phyloP scores from a whole-genome alignment of 164 flowering plant species.

The Dillenia turbinata region DNA sequence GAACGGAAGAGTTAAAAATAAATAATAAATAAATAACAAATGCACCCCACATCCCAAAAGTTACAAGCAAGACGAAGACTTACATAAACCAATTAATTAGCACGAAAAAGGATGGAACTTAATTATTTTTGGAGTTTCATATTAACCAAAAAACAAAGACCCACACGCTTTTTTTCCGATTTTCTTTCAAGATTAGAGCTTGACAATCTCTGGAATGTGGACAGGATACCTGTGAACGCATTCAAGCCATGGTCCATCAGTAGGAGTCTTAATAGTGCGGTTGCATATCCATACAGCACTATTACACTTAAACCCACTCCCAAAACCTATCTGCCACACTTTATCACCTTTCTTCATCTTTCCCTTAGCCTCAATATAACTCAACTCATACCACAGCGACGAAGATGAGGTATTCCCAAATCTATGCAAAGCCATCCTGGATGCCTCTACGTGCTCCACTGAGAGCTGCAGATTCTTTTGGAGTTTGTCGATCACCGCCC shows the following conservation, averaged over 20 bases:
- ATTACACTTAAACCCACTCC: slow-evolving; percentile 33
- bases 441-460: slow-evolving; percentile 23
- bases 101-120: no score
- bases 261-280: slow-evolving; percentile 10
- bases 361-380: slow-evolving; percentile 25
- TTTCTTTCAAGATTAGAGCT: slow-evolving; percentile 17
- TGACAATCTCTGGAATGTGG: slow-evolving; percentile 40
- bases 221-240: slow-evolving; percentile 50
- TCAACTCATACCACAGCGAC: slow-evolving; percentile 24
- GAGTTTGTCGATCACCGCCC: slow-evolving; percentile 30
- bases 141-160: no score
- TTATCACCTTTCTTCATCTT: slow-evolving; percentile 27
- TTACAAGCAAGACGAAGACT: no score
- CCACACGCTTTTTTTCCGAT: no score
- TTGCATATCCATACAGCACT: slow-evolving; percentile 27
- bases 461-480: slow-evolving; percentile 25
- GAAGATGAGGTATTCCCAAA: slow-evolving; percentile 30
- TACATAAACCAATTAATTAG: no score
- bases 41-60: no score
- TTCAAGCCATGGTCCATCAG: slow-evolving; percentile 43
- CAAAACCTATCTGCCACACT: slow-evolving; percentile 31
- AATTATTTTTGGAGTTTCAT: no score
- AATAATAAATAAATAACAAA: no score
- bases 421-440: slow-evolving; percentile 23
- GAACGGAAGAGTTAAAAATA: no score